phyloP scores from a whole-genome alignment of 2,329 filamentous ascomycete species.

The Aspergillus costaricaensis region DNA sequence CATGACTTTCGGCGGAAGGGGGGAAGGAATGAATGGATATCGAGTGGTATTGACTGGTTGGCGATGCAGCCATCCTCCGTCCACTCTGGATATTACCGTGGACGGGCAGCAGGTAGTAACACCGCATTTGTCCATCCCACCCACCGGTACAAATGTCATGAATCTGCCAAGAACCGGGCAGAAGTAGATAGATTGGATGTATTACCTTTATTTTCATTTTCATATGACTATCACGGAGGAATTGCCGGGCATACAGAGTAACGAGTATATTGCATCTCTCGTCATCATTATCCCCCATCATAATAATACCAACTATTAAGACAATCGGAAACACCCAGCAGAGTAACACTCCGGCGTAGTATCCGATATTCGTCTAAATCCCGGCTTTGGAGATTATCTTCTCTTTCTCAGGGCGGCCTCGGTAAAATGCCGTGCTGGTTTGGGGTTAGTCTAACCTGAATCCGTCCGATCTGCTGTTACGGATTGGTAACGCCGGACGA shows the following conservation, averaged over 20 bases:
- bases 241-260: no score
- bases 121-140: neutral
- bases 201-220: neutral
- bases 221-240: no score
- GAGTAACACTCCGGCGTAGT: conserved; percentile 5
- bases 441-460: conserved; percentile 2
- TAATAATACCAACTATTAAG: neutral
- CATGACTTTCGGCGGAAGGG: conserved; percentile 17
- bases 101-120: no score
- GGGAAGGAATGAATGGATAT: no score
- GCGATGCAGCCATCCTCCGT: neutral
- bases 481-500: neutral
- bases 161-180: neutral
- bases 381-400: neutral
- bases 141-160: neutral
- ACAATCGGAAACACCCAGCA: neutral
- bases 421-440: conserved; percentile 18
- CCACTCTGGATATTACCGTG: no score
- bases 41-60: neutral
- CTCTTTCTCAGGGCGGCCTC: conserved; percentile 5
- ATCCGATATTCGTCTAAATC: conserved; percentile 9
- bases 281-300: neutral
- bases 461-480: conserved; percentile 10
- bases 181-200: neutral
- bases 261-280: neutral